phyloP scores from a whole-genome alignment of 306 rosid species.

The Abrus pulchellus region DNA sequence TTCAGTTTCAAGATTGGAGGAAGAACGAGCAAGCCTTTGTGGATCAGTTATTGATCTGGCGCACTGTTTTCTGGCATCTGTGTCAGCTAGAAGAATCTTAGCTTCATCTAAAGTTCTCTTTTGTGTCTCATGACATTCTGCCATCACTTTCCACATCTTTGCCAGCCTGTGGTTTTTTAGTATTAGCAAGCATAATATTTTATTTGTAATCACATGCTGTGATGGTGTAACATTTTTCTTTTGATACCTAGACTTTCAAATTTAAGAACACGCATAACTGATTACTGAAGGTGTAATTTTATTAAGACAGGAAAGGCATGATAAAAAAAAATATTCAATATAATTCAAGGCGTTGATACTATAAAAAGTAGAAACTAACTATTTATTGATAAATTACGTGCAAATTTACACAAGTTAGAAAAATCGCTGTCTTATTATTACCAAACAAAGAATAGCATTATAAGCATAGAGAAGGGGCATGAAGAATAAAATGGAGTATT shows the following conservation, averaged over 20 bases:
- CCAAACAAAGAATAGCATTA: slow-evolving; percentile 4
- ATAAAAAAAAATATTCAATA: background rate
- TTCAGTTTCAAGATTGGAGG: slow-evolving; percentile 78
- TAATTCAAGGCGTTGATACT: no score
- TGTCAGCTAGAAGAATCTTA: slow-evolving; percentile 75
- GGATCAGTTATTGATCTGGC: slow-evolving; percentile 62
- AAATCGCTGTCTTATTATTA: background rate
- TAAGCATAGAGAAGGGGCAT: background rate
- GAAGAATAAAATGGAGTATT: slow-evolving; percentile 21
- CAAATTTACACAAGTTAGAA: no score
- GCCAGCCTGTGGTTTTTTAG: slow-evolving; percentile 67
- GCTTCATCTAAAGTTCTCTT: slow-evolving; percentile 81
- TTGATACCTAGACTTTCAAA: background rate
- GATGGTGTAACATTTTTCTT: background rate
- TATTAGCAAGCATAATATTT: slow-evolving; percentile 36
- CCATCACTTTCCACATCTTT: slow-evolving; percentile 98
- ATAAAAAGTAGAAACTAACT: no score
- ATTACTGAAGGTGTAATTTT: slow-evolving; percentile 16
- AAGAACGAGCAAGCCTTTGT: slow-evolving; percentile 67
- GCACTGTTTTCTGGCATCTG: slow-evolving; percentile 60
- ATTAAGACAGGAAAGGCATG: background rate
- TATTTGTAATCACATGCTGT: slow-evolving; percentile 18
- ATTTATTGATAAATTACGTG: no score
- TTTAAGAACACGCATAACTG: no score
- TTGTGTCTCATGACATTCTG: slow-evolving; percentile 83